Percentiles rank a stretch among this genome's conserved stretches.
Conservation (phyloP, 257 asterid genomes). For the Solanum corneliomulleri region DNA sequence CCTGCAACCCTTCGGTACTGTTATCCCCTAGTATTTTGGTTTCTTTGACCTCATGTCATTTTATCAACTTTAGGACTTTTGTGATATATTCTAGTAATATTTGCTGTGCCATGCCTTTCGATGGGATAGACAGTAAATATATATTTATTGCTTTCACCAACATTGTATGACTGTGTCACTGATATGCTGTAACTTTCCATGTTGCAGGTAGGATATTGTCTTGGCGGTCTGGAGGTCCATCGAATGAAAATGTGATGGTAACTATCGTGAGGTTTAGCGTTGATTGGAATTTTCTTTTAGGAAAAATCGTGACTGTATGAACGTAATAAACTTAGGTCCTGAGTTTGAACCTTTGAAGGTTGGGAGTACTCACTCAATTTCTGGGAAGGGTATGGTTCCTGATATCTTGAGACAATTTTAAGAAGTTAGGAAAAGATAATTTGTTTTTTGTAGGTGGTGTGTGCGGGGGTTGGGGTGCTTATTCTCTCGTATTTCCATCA, state of each 20-base stretch:
- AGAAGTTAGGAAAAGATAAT: not conserved
- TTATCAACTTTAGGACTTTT: not conserved
- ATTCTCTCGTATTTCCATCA: not conserved
- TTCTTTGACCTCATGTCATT: not conserved
- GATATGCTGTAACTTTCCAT: not conserved
- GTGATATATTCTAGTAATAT: not conserved
- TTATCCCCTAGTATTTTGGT: not conserved
- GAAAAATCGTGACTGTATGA: not conserved
- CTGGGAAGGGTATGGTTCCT: not conserved
- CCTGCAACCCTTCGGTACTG: conserved; percentile 83
- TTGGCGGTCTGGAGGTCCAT: conserved; percentile 63
- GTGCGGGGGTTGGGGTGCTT: not conserved
- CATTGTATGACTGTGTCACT: not conserved
- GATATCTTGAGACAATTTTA: not conserved
- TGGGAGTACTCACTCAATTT: not conserved
- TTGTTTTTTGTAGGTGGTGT: not conserved
- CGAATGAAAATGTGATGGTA: conserved; percentile 63
- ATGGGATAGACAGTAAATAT: not conserved
- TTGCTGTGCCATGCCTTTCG: not conserved
- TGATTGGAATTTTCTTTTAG: not conserved
- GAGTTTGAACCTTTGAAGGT: not conserved
- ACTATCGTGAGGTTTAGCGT: not conserved
- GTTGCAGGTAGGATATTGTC: conserved; percentile 65
- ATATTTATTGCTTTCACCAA: not conserved
- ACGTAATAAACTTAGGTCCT: not conserved